These are phyloP conservation scores for Arabis alpina DNA, from an alignment of 345 rosid species.

Conservation along the genomic window DNA sequence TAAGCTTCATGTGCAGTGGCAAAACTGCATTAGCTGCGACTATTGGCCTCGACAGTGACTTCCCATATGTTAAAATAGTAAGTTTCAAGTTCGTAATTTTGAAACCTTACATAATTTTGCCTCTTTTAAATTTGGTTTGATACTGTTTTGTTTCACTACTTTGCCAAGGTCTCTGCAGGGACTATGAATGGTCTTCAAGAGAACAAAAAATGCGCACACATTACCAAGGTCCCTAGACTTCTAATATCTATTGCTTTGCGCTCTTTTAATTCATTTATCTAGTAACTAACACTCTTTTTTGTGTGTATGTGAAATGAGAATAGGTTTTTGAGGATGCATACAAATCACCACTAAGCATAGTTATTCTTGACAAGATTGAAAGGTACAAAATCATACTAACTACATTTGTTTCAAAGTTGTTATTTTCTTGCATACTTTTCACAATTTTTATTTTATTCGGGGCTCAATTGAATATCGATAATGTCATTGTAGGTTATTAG, in stretches of 20 bases:
- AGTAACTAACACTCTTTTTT: neutral
- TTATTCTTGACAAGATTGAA: slow-evolving; percentile 87
- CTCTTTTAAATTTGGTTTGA: neutral
- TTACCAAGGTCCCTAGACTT: slow-evolving; percentile 60
- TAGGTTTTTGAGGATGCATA: slow-evolving; percentile 94
- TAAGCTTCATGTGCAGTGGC: slow-evolving; percentile 58
- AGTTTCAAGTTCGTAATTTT: slow-evolving; percentile 35
- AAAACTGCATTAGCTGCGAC: slow-evolving; percentile 93
- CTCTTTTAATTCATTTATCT: neutral
- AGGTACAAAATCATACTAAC: slow-evolving; percentile 44
- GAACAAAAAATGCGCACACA: slow-evolving; percentile 82
- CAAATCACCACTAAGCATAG: slow-evolving; percentile 84
- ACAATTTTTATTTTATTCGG: neutral
- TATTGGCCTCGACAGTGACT: slow-evolving; percentile 80
- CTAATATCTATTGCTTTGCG: slow-evolving; percentile 7
- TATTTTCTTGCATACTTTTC: no score
- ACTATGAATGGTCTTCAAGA: slow-evolving; percentile 88
- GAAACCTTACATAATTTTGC: neutral
- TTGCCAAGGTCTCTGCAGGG: slow-evolving; percentile 75
- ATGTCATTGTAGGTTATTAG: slow-evolving; percentile 62
- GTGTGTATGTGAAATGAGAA: slow-evolving; percentile 7
- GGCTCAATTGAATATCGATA: slow-evolving; percentile 2
- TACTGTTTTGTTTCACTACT: neutral
- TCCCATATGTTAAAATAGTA: slow-evolving; percentile 94
- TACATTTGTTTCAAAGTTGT: slow-evolving; percentile 6